These are phyloP conservation scores for Arachnopeziza araneosa DNA, from an alignment of 2,329 filamentous ascomycete genomes.

Conservation along the genomic window DNA sequence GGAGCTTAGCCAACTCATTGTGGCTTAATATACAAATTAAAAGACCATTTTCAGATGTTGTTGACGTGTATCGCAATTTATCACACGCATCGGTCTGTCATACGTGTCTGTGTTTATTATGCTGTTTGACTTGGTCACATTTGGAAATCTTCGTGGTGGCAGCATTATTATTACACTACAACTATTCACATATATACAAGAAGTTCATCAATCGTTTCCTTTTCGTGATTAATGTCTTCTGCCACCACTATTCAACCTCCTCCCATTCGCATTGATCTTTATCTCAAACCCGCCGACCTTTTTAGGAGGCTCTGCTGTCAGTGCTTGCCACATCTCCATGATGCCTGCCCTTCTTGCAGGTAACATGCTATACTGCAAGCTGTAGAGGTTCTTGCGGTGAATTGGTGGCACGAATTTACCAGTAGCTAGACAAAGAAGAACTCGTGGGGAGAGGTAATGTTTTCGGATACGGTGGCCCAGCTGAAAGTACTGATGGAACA, in stretches of 20 bases:
- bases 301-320: slow-evolving; percentile 16
- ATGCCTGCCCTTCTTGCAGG: slow-evolving; percentile 76
- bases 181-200: not conserved
- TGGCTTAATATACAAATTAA: too few relatives aligned
- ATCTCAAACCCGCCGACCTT: not conserved
- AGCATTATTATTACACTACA: not conserved
- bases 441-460: slow-evolving; percentile 86
- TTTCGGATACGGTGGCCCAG: slow-evolving; percentile 87
- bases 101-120: too few relatives aligned
- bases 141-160: too few relatives aligned
- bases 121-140: too few relatives aligned
- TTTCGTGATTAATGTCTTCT: not conserved
- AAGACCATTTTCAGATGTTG: too few relatives aligned
- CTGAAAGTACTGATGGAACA: slow-evolving; percentile 97
- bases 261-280: not conserved
- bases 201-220: not conserved
- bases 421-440: slow-evolving; percentile 81
- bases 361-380: slow-evolving; percentile 95
- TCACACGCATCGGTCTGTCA: too few relatives aligned
- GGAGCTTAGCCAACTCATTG: too few relatives aligned
- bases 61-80: too few relatives aligned
- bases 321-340: slow-evolving; percentile 68
- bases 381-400: slow-evolving; percentile 90
- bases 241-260: not conserved
- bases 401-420: slow-evolving; percentile 94